Evolutionary conservation across 148 eudicot genomes (phyloP).

Genomic region (Fagopyrum esculentum): DNA sequence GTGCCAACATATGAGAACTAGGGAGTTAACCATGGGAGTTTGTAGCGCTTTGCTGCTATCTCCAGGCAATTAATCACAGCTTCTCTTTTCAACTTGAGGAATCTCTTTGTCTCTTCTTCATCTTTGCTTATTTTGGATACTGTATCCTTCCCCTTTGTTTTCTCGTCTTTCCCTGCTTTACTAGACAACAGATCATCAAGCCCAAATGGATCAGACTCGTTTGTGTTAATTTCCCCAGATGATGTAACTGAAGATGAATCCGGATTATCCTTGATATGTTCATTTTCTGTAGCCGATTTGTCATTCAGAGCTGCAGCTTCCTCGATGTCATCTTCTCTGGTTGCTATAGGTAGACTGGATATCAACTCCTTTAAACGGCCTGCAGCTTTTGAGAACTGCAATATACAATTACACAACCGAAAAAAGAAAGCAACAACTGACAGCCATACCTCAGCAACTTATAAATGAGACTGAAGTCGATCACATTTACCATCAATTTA

Average conservation of each 20-base stretch:
- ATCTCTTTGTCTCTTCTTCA: constrained; percentile 61
- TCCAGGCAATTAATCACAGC: constrained; percentile 77
- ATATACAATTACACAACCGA: constrained; percentile 3
- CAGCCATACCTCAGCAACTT: not conserved
- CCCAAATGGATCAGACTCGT: constrained; percentile 86
- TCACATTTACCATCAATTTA: not conserved
- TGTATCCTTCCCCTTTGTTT: constrained; percentile 38
- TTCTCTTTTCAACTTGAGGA: constrained; percentile 61
- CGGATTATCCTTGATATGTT: constrained; percentile 20
- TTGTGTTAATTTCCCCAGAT: constrained; percentile 24
- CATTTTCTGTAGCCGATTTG: constrained; percentile 27
- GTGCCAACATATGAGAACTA: not conserved
- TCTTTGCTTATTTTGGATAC: constrained; percentile 24
- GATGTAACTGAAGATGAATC: constrained; percentile 31
- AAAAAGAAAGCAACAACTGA: not conserved
- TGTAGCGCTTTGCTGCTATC: constrained; percentile 85
- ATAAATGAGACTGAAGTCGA: not conserved
- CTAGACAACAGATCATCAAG: constrained; percentile 70
- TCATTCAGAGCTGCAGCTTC: constrained; percentile 70
- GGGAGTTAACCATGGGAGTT: constrained; percentile 58
- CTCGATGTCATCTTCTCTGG: constrained; percentile 67
- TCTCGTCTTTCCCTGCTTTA: constrained; percentile 45
- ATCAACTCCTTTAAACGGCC: constrained; percentile 69
- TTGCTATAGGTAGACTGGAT: constrained; percentile 67
- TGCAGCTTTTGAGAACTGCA: constrained; percentile 83